These are phyloP conservation scores for Turnera subulata DNA, from an alignment of 345 rosid species.

Conservation along the genomic window DNA sequence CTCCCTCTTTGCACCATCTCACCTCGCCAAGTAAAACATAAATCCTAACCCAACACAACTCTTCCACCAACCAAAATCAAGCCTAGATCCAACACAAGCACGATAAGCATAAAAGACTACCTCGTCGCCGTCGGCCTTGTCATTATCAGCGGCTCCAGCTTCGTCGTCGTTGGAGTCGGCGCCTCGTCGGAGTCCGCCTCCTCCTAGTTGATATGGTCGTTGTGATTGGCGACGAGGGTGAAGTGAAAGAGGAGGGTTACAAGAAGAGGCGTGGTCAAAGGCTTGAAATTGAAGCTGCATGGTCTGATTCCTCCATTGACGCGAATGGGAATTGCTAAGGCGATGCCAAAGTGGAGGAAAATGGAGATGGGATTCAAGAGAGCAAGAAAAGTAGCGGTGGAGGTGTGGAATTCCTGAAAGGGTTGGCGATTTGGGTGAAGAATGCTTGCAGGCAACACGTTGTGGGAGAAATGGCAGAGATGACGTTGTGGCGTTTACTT, in stretches of 20 bases:
- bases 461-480: too few species aligned
- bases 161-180: conserved; percentile 71
- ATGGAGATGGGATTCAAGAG: conserved; percentile 4
- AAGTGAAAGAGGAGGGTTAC: neutral
- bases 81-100: conserved; percentile 7
- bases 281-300: neutral
- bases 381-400: neutral
- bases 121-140: conserved; percentile 20
- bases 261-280: conserved; percentile 3
- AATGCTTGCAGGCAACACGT: conserved; percentile 38
- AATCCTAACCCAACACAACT: neutral
- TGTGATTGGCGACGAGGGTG: neutral
- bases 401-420: neutral
- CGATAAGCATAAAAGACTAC: conserved; percentile 11
- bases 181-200: conserved; percentile 86
- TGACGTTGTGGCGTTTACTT: too few species aligned
- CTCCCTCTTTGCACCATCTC: too few species aligned
- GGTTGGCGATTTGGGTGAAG: conserved; percentile 13
- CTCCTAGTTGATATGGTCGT: conserved; percentile 42
- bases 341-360: neutral
- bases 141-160: conserved; percentile 20
- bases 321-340: neutral
- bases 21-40: neutral
- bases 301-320: neutral
- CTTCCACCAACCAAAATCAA: neutral